These are phyloP conservation scores for Cordyceps cateniannulata DNA, from an alignment of 2,329 filamentous ascomycete genomes.

Conservation along the genomic window DNA sequence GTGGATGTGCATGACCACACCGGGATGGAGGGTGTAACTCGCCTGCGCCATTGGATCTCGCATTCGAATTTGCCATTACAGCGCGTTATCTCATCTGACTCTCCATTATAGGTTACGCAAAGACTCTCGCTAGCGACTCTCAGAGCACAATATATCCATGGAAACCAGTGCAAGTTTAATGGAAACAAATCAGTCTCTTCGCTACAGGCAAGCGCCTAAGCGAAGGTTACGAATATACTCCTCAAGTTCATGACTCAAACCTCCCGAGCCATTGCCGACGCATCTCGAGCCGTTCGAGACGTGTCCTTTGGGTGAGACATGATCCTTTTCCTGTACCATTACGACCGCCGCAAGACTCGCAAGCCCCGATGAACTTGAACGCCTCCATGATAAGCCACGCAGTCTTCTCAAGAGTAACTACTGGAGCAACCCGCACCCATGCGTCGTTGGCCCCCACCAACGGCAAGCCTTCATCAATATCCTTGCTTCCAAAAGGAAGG, in stretches of 20 bases:
- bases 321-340: neutral
- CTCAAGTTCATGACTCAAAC: conserved; percentile 3
- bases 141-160: too few relatives aligned
- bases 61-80: conserved; percentile 1
- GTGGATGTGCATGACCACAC: neutral
- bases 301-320: neutral
- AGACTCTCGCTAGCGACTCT: neutral
- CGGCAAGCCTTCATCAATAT: conserved; percentile 11
- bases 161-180: too few relatives aligned
- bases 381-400: conserved; percentile 7
- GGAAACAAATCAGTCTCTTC: neutral
- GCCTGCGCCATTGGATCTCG: conserved; percentile 10
- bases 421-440: conserved; percentile 12
- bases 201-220: neutral
- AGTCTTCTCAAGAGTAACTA: neutral
- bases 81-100: conserved; percentile 10
- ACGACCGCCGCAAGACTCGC: neutral
- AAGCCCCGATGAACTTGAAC: conserved; percentile 2
- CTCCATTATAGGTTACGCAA: neutral
- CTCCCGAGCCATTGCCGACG: neutral
- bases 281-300: neutral
- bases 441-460: conserved; percentile 13
- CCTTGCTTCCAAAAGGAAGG: conserved; percentile 8
- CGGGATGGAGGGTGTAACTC: neutral
- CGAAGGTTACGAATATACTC: neutral